These are phyloP conservation scores for Fusarium xyrophilum DNA, from an alignment of 2,329 filamentous ascomycete species.

Conservation along the genomic window DNA sequence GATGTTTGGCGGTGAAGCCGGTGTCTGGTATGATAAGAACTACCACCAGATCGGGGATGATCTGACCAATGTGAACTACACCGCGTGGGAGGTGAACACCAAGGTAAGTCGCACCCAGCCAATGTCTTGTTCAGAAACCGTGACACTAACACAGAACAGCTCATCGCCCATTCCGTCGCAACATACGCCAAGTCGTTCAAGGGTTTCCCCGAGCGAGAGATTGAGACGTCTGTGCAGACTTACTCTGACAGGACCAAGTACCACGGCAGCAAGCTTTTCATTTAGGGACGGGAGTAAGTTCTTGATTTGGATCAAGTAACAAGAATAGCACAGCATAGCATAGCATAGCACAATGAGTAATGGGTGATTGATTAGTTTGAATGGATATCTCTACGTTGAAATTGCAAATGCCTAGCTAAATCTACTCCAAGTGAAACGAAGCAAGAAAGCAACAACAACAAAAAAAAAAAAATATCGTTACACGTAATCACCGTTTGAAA, in stretches of 20 bases:
- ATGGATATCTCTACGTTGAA: constrained; percentile 35
- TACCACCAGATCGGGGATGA: constrained; percentile 70
- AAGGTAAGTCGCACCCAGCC: constrained; percentile 52
- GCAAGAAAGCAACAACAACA: background rate
- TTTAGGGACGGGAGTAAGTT: background rate
- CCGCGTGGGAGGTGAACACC: constrained; percentile 67
- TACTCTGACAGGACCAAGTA: constrained; percentile 54
- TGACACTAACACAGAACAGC: constrained; percentile 46
- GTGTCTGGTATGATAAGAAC: constrained; percentile 64
- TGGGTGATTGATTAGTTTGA: constrained; percentile 17
- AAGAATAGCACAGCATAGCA: background rate
- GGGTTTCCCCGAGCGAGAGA: constrained; percentile 65
- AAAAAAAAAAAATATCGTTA: constrained; percentile 11
- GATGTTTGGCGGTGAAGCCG: constrained; percentile 75
- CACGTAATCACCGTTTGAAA: constrained; percentile 4
- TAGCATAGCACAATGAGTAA: background rate
- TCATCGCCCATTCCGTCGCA: constrained; percentile 76
- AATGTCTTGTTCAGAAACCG: background rate
- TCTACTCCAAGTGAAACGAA: constrained; percentile 17
- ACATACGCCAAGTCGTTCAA: constrained; percentile 71
- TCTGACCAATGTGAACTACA: constrained; percentile 62
- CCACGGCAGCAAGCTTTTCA: constrained; percentile 50
- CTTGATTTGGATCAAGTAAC: background rate
- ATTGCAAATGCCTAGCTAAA: constrained; percentile 35
- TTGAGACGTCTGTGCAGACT: constrained; percentile 38